Conservation (phyloP, 2,329 filamentous ascomycete species). For the Xylariaceae sp. region DNA sequence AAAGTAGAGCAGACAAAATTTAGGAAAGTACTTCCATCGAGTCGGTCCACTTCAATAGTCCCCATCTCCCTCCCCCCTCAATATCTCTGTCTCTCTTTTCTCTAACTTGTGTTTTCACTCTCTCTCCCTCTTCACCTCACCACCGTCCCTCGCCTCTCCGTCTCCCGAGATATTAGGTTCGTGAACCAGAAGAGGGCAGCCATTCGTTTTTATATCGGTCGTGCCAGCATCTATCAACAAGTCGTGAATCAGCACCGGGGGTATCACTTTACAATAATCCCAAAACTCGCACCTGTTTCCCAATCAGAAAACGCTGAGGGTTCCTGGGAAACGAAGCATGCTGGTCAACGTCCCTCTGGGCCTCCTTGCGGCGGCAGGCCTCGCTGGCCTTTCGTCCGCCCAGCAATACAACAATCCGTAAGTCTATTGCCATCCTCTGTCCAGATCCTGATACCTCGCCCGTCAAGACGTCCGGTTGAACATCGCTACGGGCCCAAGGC, state of each 20-base stretch:
- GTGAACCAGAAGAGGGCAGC: too few relatives aligned
- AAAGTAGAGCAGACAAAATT: too few relatives aligned
- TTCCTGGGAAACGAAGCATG: not conserved
- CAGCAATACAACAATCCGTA: not conserved
- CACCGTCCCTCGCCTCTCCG: conserved; percentile 1
- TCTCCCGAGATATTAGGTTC: too few relatives aligned
- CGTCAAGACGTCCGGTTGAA: too few relatives aligned
- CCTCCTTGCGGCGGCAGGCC: not conserved
- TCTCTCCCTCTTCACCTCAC: conserved; percentile 1
- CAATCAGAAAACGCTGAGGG: not conserved
- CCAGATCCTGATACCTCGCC: too few relatives aligned
- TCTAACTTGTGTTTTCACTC: conserved; percentile 11
- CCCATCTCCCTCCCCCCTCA: conserved; percentile 9
- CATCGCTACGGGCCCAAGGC: too few relatives aligned
- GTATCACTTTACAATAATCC: not conserved
- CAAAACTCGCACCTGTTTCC: not conserved
- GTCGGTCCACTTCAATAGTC: too few relatives aligned
- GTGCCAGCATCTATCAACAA: too few relatives aligned
- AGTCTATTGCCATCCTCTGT: not conserved
- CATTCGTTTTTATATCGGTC: too few relatives aligned
- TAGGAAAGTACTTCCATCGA: too few relatives aligned
- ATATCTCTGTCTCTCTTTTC: conserved; percentile 5
- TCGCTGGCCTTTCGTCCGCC: not conserved
- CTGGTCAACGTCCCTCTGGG: not conserved
- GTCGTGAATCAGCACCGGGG: too few relatives aligned